phyloP scores from a whole-genome alignment of 2,329 filamentous ascomycete species.

The Thermothelomyces thermophilus region DNA sequence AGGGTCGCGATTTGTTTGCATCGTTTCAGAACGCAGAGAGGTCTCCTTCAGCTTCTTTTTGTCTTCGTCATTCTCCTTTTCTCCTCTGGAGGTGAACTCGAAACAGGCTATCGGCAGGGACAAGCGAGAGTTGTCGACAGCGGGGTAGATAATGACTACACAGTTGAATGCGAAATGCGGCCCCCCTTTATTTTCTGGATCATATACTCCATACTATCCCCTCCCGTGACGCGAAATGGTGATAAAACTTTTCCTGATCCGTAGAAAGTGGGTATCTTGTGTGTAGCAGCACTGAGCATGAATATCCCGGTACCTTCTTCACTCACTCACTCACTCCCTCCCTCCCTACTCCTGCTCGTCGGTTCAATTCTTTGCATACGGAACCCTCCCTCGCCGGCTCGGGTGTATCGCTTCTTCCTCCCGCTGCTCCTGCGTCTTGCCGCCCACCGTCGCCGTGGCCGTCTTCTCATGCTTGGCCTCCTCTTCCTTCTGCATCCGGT shows the following conservation, averaged over 20 bases:
- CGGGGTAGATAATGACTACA: conserved; percentile 14
- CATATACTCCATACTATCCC: background rate
- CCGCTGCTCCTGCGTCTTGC: conserved; percentile 25
- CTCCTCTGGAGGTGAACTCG: conserved; percentile 17
- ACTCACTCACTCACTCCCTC: background rate
- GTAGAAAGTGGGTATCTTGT: conserved; percentile 14
- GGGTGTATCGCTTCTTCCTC: conserved; percentile 41
- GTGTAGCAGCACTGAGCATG: conserved; percentile 1
- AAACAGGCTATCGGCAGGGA: background rate
- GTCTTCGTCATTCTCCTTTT: conserved; percentile 8
- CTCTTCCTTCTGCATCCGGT: conserved; percentile 40
- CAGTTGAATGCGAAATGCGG: conserved; percentile 17
- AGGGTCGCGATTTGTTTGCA: conserved; percentile 12
- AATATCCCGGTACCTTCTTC: background rate
- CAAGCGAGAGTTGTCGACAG: background rate
- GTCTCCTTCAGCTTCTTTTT: conserved; percentile 1
- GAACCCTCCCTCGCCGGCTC: conserved; percentile 38
- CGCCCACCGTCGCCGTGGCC: conserved; percentile 24
- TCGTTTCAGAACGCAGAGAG: background rate
- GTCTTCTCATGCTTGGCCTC: conserved; percentile 32
- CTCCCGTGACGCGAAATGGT: background rate
- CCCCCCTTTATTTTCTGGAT: background rate
- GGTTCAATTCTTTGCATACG: conserved; percentile 12
- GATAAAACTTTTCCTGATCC: background rate
- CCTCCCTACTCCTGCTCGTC: background rate